These are phyloP conservation scores for Tricholoma furcatifolium DNA, from an alignment of 768 basidiomycete genomes.

Conservation along the genomic window DNA sequence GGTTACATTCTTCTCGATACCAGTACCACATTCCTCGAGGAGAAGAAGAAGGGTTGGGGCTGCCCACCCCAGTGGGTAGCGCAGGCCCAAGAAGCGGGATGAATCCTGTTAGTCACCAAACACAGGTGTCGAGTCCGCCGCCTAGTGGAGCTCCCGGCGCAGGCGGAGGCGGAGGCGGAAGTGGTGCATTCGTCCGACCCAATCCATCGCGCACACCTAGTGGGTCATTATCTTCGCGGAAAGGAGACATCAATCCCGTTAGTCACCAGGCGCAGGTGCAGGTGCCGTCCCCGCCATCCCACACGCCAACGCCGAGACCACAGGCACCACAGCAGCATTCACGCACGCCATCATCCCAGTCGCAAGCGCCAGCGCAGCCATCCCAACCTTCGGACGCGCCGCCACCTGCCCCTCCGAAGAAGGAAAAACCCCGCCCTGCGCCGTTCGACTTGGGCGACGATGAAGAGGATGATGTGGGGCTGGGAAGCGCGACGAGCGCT, in stretches of 20 bases:
- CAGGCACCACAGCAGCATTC: background rate
- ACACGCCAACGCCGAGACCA: background rate
- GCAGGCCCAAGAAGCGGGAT: slow-evolving; percentile 4
- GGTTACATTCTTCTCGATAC: slow-evolving; percentile 20
- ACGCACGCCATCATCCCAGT: background rate
- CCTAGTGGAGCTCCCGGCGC: background rate
- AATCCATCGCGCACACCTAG: slow-evolving; percentile 16
- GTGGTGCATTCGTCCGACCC: slow-evolving; percentile 29
- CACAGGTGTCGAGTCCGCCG: slow-evolving; percentile 15
- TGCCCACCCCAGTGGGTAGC: slow-evolving; percentile 2
- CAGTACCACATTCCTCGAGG: slow-evolving; percentile 10
- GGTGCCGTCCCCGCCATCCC: slow-evolving; percentile 19
- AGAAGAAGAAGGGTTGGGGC: background rate
- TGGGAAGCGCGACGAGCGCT: background rate
- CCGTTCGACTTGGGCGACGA: slow-evolving; percentile 28
- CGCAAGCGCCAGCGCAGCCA: background rate
- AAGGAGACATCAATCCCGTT: slow-evolving; percentile 36
- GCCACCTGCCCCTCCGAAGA: slow-evolving; percentile 10
- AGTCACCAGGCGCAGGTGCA: slow-evolving; percentile 39
- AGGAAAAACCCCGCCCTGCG: slow-evolving; percentile 11
- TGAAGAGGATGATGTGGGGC: slow-evolving; percentile 20
- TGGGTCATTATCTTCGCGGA: slow-evolving; percentile 9
- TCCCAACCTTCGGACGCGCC: background rate
- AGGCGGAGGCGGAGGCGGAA: slow-evolving; percentile 15
- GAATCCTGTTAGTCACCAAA: slow-evolving; percentile 40